phyloP scores from a whole-genome alignment of 306 rosid genomes.

The Pueraria montana region DNA sequence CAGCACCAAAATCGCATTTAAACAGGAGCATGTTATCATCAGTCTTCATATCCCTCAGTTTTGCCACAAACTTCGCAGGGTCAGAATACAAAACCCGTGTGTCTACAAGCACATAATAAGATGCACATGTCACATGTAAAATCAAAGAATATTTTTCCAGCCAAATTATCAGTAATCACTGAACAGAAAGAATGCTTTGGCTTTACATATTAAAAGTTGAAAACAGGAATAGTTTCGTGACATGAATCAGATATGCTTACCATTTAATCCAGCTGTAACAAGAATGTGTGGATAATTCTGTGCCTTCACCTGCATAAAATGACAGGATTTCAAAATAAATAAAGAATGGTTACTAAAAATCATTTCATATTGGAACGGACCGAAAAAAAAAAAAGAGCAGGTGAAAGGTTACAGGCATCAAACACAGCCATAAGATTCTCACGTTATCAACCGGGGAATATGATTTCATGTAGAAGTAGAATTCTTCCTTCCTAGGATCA shows the following conservation, averaged over 20 bases:
- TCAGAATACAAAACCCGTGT: slow-evolving; percentile 92
- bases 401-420: slow-evolving; percentile 29
- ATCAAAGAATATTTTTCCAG: slow-evolving; percentile 24
- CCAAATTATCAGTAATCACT: slow-evolving; percentile 41
- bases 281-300: slow-evolving; percentile 86
- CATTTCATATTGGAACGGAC: slow-evolving; percentile 11
- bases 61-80: slow-evolving; percentile 91
- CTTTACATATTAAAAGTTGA: slow-evolving; percentile 10
- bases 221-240: slow-evolving; percentile 42
- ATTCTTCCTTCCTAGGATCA: slow-evolving; percentile 92
- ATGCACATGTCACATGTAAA: too few relatives aligned
- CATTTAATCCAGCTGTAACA: slow-evolving; percentile 90
- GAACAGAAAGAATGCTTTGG: slow-evolving; percentile 28
- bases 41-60: slow-evolving; percentile 84
- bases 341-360: slow-evolving; percentile 16
- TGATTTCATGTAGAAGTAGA: slow-evolving; percentile 92
- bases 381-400: slow-evolving; percentile 15
- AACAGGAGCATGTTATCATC: slow-evolving; percentile 75
- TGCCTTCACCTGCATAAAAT: slow-evolving; percentile 72
- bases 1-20: slow-evolving; percentile 95
- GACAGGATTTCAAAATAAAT: not conserved
- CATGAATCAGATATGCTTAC: too few relatives aligned
- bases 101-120: slow-evolving; percentile 63
- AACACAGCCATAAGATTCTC: slow-evolving; percentile 53
- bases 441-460: slow-evolving; percentile 93